phyloP scores from a whole-genome alignment of 352 stramenopile genomes.

The Pythium phragmitis region DNA sequence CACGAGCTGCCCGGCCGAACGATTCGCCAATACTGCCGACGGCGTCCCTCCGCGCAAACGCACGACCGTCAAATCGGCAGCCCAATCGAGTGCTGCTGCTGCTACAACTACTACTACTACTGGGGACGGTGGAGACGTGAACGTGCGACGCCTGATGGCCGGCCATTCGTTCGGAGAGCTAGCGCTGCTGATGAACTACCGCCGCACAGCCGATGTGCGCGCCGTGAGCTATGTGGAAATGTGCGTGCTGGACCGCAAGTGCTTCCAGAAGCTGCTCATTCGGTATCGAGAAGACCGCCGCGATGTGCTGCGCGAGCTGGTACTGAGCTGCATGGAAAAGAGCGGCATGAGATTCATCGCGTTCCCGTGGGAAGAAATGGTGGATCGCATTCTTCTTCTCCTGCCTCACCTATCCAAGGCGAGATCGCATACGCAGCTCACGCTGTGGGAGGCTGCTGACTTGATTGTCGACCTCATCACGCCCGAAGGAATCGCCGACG shows the following conservation, averaged over 20 bases:
- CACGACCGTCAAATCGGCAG: slow-evolving; percentile 25
- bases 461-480: slow-evolving; percentile 28
- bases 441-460: slow-evolving; percentile 23
- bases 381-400: slow-evolving; percentile 13
- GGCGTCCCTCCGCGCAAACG: slow-evolving; percentile 7
- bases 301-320: slow-evolving; percentile 22
- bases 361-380: slow-evolving; percentile 31
- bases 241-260: slow-evolving; percentile 23
- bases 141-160: slow-evolving; percentile 31
- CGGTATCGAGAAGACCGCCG: slow-evolving; percentile 28
- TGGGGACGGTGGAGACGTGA: slow-evolving; percentile 12
- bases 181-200: slow-evolving; percentile 37
- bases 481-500: slow-evolving; percentile 15
- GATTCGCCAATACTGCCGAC: background rate
- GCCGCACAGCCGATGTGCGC: slow-evolving; percentile 29
- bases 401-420: background rate
- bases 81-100: slow-evolving; percentile 2
- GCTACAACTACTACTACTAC: too few relatives aligned
- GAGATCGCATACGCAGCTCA: slow-evolving; percentile 22
- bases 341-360: slow-evolving; percentile 28
- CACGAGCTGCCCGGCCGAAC: slow-evolving; percentile 15
- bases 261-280: slow-evolving; percentile 29
- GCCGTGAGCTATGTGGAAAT: slow-evolving; percentile 33
- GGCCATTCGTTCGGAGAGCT: slow-evolving; percentile 43
- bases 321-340: slow-evolving; percentile 31